Base-by-base conservation (phyloP, 2,329 filamentous ascomycete species). In the Claviceps fusiformis region DNA sequence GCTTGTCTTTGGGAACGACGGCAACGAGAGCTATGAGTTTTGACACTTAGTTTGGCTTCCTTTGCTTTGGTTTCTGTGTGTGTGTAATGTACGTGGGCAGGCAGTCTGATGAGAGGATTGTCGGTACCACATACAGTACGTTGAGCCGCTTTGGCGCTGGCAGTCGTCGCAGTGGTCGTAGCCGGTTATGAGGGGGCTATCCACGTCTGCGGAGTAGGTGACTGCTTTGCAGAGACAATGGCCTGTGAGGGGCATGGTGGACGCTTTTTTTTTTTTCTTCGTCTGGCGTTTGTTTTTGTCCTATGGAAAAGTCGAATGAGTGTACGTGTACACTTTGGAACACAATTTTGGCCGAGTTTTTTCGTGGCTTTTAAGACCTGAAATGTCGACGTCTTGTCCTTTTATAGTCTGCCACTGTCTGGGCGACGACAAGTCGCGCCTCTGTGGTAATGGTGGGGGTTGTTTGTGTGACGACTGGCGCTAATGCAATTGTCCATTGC, bases 161-260 rank as follows among this genome's bases (percentile, higher is more conserved):
- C 83, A 86, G 70, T 86, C 83, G 65, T 86, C 83, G 64, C 83
- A 86, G 74, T 86, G 83, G 66, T 86, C 85, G 67, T 86, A 86
- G 59, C 78, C 83, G 53, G 79, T 80, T 67, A 78, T 47, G 54
- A 78, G 64, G 54, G 77, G 76, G 51, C 68, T 71, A 31, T 79
- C 76, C 57, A 77, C 68, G 66, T 77, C 75, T 52, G 69, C 73
- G 65, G 76, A 76, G 76, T 89, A 90, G 65, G 83, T 86, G 70
- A 86, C 80, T 63, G 80, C 77, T 67, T 82, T 82, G 77, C 83
- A 86, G 60, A 86, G 81, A 68, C 83, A 86, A 76, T 86, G 82
- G 69, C 83, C 83, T 54, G 77, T 76, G 66, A 86, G 75, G 79
- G 76, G 73, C 83, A 86, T 86, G 59, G 59, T 80, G 71, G 57